Base-by-base conservation (phyloP, 257 asterid genomes). In the Ligustrum vulgare region DNA sequence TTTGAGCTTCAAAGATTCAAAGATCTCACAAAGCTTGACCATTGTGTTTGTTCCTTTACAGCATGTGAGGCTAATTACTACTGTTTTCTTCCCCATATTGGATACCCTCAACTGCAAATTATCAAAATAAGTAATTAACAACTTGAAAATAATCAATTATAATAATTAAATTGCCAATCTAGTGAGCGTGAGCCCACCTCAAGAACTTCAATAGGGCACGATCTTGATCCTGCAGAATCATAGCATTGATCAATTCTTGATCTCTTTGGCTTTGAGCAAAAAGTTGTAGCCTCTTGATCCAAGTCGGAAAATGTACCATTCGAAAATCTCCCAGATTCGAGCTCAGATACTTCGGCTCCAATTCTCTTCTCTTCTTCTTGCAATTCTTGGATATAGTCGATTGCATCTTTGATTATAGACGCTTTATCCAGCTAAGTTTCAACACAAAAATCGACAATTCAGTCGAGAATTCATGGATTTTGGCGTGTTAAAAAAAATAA, bases 401-500 rank as follows among this genome's bases (percentile, higher is more conserved):
- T 94, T 0, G 98, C 98, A 77, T 94, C 98, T 80, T 89, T 94
- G 39, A 94, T 84, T 3, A 88, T 91, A 5, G 98, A 94, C 0
- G 98, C 98, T 72, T 94, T 94, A 82, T 94, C 98, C 97, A 93
- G 85, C 97, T 93, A 51, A 8, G 22, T 49, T 49, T 22, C 28
- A 23, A 58, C 28, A 7, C 3, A 16, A 54, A 0, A n/a, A 2
- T 58, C 37, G 4, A 22, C 31, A 11, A 51, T 2, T 23, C 60
- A 16, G 69, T n/a, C 64, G n/a, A 11, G 18, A 13, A 12, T 37
- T 32, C 16, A 31, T 32, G 10, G 37, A 34, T 39, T 37, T 41
- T 54, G 3, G 15, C 1, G 31, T 28, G 2, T n/a, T 32, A 28
- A 28, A 28, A 60, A 36, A 58, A 58, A 33, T n/a, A n/a, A n/a